These are phyloP conservation scores for Sanguinoderma infundibulare DNA, from an alignment of 1,284 basidiomycete species.

Conservation along the genomic window DNA sequence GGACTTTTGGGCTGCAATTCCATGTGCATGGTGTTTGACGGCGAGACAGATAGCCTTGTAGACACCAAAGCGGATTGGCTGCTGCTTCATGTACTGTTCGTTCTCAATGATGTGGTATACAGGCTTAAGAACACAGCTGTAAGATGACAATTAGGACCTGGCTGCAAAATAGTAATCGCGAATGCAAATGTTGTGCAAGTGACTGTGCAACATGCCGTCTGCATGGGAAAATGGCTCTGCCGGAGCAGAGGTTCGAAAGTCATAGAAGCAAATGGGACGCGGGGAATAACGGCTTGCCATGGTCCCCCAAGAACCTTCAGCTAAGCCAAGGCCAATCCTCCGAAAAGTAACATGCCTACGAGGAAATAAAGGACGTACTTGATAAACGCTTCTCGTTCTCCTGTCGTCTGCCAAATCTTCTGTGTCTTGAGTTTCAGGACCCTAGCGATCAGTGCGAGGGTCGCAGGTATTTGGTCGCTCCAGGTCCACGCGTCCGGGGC, in stretches of 20 bases:
- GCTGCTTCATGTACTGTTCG: constrained; percentile 86
- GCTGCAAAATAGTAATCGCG: too few species aligned
- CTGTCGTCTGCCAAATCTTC: constrained; percentile 86
- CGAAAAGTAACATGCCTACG: neutral
- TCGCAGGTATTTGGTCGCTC: constrained; percentile 75
- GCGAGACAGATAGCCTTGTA: constrained; percentile 92
- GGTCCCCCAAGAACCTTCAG: too few species aligned
- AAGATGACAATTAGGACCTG: too few species aligned
- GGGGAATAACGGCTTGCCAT: too few species aligned
- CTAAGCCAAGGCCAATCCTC: too few species aligned
- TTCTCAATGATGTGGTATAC: constrained; percentile 88
- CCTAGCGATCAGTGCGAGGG: constrained; percentile 72
- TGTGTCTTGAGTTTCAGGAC: constrained; percentile 77
- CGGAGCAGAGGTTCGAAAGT: too few species aligned
- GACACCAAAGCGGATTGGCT: constrained; percentile 73
- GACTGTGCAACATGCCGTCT: too few species aligned
- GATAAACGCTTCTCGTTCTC: constrained; percentile 85
- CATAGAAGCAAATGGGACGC: too few species aligned
- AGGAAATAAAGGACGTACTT: constrained; percentile 51
- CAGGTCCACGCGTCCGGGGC: constrained; percentile 70
- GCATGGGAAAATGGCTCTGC: too few species aligned
- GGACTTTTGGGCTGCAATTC: constrained; percentile 83
- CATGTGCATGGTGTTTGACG: constrained; percentile 91
- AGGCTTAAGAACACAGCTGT: constrained; percentile 83
- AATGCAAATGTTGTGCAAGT: too few species aligned